Percentiles rank a stretch among this genome's conserved stretches.
Conservation (phyloP, 2,329 filamentous ascomycete species). For the Amylocarpus encephaloides region DNA sequence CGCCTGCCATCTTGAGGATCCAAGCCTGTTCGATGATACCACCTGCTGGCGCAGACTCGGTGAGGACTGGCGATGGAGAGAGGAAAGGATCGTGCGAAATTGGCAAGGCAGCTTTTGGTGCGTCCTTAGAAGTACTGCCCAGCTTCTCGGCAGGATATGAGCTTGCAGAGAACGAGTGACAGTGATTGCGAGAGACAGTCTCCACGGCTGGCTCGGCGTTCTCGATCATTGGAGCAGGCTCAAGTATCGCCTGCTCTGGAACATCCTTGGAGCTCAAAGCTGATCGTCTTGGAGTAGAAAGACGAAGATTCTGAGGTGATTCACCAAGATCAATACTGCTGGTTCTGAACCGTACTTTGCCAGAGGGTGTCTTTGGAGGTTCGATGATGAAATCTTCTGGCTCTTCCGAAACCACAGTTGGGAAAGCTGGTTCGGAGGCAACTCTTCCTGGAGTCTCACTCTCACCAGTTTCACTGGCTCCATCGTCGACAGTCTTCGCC, state of each 20-base stretch:
- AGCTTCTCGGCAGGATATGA: constrained; percentile 21
- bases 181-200: constrained; percentile 16
- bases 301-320: constrained; percentile 28
- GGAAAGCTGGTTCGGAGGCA: constrained; percentile 53
- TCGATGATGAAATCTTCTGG: constrained; percentile 49
- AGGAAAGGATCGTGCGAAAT: constrained; percentile 9
- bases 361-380: constrained; percentile 42
- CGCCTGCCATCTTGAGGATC: constrained; percentile 89
- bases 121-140: not conserved
- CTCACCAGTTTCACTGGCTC: constrained; percentile 46
- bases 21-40: constrained; percentile 55
- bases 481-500: constrained; percentile 42
- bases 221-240: constrained; percentile 11
- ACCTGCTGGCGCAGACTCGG: constrained; percentile 22
- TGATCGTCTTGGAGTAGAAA: constrained; percentile 14
- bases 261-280: constrained; percentile 11
- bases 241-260: constrained; percentile 17
- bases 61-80: constrained; percentile 18
- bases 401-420: constrained; percentile 53
- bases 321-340: constrained; percentile 33
- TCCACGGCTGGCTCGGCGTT: constrained; percentile 14
- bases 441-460: constrained; percentile 46
- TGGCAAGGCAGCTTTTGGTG: not conserved
- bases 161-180: constrained; percentile 11
- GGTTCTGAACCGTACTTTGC: constrained; percentile 31